Evolutionary conservation across 1,139 yeast genomes (phyloP).

Genomic region (Protomyces gravidus): DNA sequence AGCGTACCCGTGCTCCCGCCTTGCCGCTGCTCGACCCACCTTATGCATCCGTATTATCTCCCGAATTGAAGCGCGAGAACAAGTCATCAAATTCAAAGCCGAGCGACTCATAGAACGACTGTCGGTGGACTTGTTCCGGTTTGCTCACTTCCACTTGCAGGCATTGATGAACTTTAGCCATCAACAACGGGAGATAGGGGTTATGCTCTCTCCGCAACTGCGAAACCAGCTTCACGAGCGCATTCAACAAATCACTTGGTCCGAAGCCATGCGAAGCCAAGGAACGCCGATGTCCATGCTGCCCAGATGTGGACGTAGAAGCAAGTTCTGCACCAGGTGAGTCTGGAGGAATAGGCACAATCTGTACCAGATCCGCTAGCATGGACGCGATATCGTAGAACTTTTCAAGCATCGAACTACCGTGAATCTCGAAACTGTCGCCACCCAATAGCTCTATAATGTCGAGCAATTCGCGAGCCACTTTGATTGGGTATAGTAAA

Average conservation of each 20-base stretch:
- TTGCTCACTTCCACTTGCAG: background rate
- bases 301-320: background rate
- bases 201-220: background rate
- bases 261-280: background rate
- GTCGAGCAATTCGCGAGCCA: constrained; percentile 3
- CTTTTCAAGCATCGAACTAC: background rate
- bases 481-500: constrained; percentile 4
- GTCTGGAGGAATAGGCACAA: background rate
- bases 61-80: background rate
- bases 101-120: background rate
- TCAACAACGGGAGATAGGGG: background rate
- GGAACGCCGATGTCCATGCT: background rate
- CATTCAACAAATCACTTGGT: background rate
- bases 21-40: too few relatives aligned
- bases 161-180: background rate
- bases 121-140: background rate
- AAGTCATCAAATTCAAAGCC: constrained; percentile 2
- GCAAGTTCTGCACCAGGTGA: background rate
- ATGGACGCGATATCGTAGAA: constrained; percentile 1
- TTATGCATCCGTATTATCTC: background rate
- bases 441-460: background rate
- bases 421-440: constrained; percentile 4
- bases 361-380: constrained; percentile 1
- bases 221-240: background rate
- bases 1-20: too few relatives aligned